These are phyloP conservation scores for Xylaria sp. DNA, from an alignment of 2,329 filamentous ascomycete genomes.

Conservation along the genomic window DNA sequence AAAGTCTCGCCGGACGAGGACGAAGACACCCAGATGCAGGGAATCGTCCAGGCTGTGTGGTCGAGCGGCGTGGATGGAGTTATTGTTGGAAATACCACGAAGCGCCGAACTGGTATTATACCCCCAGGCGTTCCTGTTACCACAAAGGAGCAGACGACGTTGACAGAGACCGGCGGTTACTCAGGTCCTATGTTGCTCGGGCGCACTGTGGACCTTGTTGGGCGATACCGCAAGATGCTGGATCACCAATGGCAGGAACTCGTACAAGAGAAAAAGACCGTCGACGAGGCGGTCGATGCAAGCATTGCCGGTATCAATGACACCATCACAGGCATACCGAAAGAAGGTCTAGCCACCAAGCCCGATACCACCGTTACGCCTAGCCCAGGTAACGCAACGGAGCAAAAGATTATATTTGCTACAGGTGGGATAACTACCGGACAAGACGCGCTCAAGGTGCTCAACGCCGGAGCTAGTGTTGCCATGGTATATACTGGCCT, in stretches of 20 bases:
- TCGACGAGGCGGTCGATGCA: slow-evolving; percentile 42
- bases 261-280: slow-evolving; percentile 36
- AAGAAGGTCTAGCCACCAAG: slow-evolving; percentile 32
- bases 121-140: slow-evolving; percentile 70
- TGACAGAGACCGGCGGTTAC: slow-evolving; percentile 84
- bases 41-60: slow-evolving; percentile 86
- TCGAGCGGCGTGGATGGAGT: slow-evolving; percentile 88
- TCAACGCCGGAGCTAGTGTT: slow-evolving; percentile 88
- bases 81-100: slow-evolving; percentile 97
- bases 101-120: slow-evolving; percentile 73
- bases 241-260: slow-evolving; percentile 53
- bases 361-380: slow-evolving; percentile 50
- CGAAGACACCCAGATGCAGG: slow-evolving; percentile 79
- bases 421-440: slow-evolving; percentile 93
- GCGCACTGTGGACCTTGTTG: slow-evolving; percentile 78
- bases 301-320: slow-evolving; percentile 45
- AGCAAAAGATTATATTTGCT: slow-evolving; percentile 85
- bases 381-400: slow-evolving; percentile 19
- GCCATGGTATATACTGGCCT: slow-evolving; percentile 88
- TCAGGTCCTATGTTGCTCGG: slow-evolving; percentile 90
- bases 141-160: slow-evolving; percentile 66
- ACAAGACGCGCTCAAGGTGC: slow-evolving; percentile 76
- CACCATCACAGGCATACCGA: slow-evolving; percentile 39
- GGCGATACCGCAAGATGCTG: slow-evolving; percentile 74
- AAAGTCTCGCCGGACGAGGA: slow-evolving; percentile 98